Percentiles rank a stretch among this genome's conserved stretches.
Conservation (phyloP, 129 eudicot species). For the Tanacetum coccineum region DNA sequence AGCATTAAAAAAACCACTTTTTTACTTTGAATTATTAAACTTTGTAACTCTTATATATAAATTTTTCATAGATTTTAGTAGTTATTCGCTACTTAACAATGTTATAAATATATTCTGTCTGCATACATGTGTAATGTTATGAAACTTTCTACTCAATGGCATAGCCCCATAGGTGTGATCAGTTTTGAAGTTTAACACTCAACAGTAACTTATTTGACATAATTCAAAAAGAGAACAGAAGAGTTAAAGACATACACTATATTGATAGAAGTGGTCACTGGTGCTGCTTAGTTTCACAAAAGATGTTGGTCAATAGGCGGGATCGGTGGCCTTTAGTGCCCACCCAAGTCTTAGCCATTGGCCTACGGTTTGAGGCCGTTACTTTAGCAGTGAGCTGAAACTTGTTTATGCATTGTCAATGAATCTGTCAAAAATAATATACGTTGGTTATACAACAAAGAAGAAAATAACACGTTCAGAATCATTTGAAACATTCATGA, state of each 20-base stretch:
- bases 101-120: neutral
- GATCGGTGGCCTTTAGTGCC: too few species aligned
- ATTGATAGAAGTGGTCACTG: conserved; percentile 49
- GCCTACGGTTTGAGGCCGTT: conserved; percentile 19
- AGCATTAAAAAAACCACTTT: neutral
- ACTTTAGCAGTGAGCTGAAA: conserved; percentile 22
- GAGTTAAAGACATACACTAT: conserved; percentile 36
- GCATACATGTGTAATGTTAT: neutral
- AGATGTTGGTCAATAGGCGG: conserved; percentile 56
- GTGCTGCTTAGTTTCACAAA: conserved; percentile 38
- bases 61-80: too few species aligned
- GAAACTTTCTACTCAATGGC: neutral
- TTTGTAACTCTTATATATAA: neutral
- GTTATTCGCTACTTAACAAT: neutral
- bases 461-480: too few species aligned
- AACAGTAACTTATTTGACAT: neutral
- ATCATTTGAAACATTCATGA: too few species aligned
- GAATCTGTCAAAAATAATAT: too few species aligned
- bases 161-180: neutral
- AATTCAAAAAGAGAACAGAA: neutral
- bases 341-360: too few species aligned
- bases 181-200: neutral
- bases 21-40: too few species aligned
- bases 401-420: conserved; percentile 31
- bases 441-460: neutral